Conservation (phyloP, 768 basidiomycete species). For the Leccinellum rugosiceps region DNA sequence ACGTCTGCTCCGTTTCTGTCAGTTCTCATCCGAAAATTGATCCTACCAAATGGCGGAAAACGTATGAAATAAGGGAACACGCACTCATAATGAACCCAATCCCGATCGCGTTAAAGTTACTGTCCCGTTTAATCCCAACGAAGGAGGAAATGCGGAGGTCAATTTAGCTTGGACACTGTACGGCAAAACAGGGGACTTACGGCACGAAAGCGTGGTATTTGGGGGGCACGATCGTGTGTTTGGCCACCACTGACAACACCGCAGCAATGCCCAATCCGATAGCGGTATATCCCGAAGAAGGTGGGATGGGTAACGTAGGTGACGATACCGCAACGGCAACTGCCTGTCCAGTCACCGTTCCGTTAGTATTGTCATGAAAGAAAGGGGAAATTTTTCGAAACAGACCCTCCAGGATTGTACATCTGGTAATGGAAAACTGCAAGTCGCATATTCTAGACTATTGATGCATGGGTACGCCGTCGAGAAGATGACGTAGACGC, state of each 20-base stretch:
- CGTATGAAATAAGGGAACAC: background rate
- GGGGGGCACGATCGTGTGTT: slow-evolving; percentile 26
- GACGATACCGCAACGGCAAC: slow-evolving; percentile 22
- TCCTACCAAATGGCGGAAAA: background rate
- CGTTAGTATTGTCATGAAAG: background rate
- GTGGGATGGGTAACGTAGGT: slow-evolving; percentile 38
- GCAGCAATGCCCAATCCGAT: slow-evolving; percentile 49
- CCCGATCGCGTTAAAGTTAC: slow-evolving; percentile 29
- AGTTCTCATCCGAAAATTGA: background rate
- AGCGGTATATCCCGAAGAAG: slow-evolving; percentile 55
- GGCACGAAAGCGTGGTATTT: slow-evolving; percentile 23
- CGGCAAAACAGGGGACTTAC: slow-evolving; percentile 6
- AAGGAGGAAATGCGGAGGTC: background rate
- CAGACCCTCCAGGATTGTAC: slow-evolving; percentile 25
- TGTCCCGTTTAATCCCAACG: background rate
- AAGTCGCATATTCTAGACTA: slow-evolving; percentile 10
- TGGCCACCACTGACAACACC: slow-evolving; percentile 43
- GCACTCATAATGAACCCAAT: slow-evolving; percentile 7
- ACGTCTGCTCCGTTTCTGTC: slow-evolving; percentile 6
- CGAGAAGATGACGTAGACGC: slow-evolving; percentile 60
- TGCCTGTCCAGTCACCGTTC: slow-evolving; percentile 3
- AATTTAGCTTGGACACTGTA: background rate
- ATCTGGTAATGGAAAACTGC: slow-evolving; percentile 23
- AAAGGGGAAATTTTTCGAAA: too few species aligned
- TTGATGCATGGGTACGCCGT: slow-evolving; percentile 60